Evolutionary conservation across 1,139 yeast genomes (phyloP), one percentile per base, ranked within the genome.

Genomic region (Ashbya aceris): DNA sequence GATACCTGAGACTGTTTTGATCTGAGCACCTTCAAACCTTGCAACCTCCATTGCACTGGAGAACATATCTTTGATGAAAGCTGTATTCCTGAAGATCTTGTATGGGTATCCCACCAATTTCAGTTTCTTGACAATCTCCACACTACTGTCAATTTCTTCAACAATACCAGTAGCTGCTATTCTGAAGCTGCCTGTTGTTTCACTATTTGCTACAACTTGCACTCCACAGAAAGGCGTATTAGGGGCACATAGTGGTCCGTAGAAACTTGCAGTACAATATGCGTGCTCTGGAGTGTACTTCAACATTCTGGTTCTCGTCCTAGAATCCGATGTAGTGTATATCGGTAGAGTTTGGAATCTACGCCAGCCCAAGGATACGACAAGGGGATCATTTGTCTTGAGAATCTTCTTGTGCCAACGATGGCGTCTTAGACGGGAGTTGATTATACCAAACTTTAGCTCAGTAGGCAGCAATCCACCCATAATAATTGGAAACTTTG

Each of bases 231-330:
- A 93, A 1, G 97, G 93, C 0, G 98, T 91, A 59, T 91, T 91
- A 33, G 98, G 98, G 1, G 97, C 89, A 39, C 91, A 96, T 46
- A 91, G 70, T 6, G 99, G 99, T 1, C 98, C 98, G 59, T 89
- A 93, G 65, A 93, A 89, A 26, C 96, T 83, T 0, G 96, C 96
- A 60, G 82, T 82, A 71, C 98, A 93, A 63, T 84, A 91, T 36
- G 96, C 87, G 64, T 93, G 99, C 59, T 93, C 99, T 6, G 98
- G 98, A 0, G 98, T 91, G 61, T 93, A 93, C 61, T 93, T 93
- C 67, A 93, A 74, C 96, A 93, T 85, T 69, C 98, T 82, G 57
- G 87, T 91, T 70, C 99, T 78, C 5, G 98, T 89, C 67, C 99
- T 74, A 4, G 97, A 91, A 65, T 93, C 99, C 5, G 95, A 80